Percentiles rank a stretch among this genome's conserved stretches.
These are phyloP conservation scores for Yarrowia phangngaensis DNA, from an alignment of 805 yeast species.

Conservation along the genomic window DNA sequence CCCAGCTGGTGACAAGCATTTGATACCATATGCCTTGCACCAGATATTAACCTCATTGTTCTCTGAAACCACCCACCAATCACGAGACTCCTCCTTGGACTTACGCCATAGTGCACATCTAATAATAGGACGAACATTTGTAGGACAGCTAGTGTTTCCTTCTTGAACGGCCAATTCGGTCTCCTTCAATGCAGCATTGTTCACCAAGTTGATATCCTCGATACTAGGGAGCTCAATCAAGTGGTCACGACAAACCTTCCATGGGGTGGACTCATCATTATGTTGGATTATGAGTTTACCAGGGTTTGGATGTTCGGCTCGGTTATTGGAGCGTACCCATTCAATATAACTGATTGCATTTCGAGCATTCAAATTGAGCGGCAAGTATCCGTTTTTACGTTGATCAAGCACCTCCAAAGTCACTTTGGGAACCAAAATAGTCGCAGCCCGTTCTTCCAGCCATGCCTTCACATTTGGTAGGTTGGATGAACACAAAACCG, in stretches of 20 bases:
- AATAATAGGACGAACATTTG: background rate
- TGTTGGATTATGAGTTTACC: constrained; percentile 15
- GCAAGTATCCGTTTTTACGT: constrained; percentile 9
- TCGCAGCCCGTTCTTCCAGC: constrained; percentile 17
- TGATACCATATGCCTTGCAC: constrained; percentile 18
- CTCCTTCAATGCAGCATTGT: constrained; percentile 21
- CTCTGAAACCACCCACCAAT: constrained; percentile 17
- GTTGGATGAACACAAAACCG: background rate
- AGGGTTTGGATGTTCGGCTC: constrained; percentile 2
- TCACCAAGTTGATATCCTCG: constrained; percentile 10
- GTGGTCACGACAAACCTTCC: constrained; percentile 10
- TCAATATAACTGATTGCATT: constrained; percentile 6
- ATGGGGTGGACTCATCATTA: background rate
- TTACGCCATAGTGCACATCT: constrained; percentile 13
- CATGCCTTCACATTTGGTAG: constrained; percentile 12
- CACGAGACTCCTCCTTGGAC: constrained; percentile 1
- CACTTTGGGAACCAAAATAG: constrained; percentile 13
- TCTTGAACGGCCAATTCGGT: constrained; percentile 1
- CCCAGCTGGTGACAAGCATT: background rate
- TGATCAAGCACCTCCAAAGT: constrained; percentile 13
- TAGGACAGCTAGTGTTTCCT: background rate
- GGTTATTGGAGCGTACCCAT: constrained; percentile 1
- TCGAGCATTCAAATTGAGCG: constrained; percentile 16
- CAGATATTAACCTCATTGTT: constrained; percentile 1
- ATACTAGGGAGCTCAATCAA: constrained; percentile 1